phyloP scores from a whole-genome alignment of 2,329 filamentous ascomycete species.

The Colletotrichum sp. region DNA sequence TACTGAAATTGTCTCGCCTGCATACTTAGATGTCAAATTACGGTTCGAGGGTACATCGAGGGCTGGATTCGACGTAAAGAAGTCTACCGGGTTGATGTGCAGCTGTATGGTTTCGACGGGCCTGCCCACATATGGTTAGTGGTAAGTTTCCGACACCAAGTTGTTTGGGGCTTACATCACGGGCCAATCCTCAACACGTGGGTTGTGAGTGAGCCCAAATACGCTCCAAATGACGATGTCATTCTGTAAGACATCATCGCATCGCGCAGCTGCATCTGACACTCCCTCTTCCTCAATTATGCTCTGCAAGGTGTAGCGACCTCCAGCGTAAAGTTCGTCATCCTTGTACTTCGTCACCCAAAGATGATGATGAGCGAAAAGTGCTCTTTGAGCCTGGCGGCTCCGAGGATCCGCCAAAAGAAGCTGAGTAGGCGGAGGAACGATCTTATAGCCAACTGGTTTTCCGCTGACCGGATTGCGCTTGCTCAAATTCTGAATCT shows the following conservation, averaged over 20 bases:
- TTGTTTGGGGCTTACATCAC: constrained; percentile 46
- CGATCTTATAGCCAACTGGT: constrained; percentile 32
- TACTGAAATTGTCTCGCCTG: neutral
- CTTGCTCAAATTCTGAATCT: constrained; percentile 35
- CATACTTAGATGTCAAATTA: neutral
- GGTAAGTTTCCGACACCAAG: neutral
- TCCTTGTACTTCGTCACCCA: constrained; percentile 1
- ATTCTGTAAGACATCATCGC: constrained; percentile 57
- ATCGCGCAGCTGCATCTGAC: neutral
- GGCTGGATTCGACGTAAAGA: constrained; percentile 55
- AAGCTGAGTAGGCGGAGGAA: neutral
- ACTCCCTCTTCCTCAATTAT: neutral
- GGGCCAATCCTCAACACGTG: constrained; percentile 61
- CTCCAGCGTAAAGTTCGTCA: neutral
- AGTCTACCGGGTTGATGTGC: constrained; percentile 52
- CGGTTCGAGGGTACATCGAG: constrained; percentile 31
- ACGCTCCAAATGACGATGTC: constrained; percentile 64
- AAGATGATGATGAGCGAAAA: neutral
- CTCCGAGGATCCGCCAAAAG: neutral
- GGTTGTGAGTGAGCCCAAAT: constrained; percentile 60
- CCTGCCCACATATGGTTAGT: neutral
- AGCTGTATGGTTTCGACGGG: constrained; percentile 59
- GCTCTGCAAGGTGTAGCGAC: neutral
- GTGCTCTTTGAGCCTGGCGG: neutral
- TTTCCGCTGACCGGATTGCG: constrained; percentile 34